These are phyloP conservation scores for Aspergillus terreus DNA, from an alignment of 2,329 filamentous ascomycete species.

Conservation along the genomic window DNA sequence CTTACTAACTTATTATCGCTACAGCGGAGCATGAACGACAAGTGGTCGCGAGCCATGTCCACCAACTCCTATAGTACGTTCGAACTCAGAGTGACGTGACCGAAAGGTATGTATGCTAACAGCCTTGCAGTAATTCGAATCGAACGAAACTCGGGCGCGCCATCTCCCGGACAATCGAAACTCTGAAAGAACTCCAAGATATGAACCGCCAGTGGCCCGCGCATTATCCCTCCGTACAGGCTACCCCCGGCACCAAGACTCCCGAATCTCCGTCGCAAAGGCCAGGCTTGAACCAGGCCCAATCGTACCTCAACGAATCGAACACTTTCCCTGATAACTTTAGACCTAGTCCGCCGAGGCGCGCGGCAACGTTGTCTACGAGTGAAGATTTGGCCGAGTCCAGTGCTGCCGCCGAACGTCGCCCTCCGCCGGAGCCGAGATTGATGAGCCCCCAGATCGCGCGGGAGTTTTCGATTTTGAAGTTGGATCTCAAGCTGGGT, in stretches of 20 bases:
- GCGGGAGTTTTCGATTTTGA: conserved; percentile 92
- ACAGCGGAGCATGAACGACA: conserved; percentile 61
- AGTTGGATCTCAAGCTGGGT: conserved; percentile 89
- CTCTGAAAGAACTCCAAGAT: conserved; percentile 76
- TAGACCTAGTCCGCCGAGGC: conserved; percentile 55
- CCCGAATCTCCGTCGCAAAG: conserved; percentile 29
- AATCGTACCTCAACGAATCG: conserved; percentile 30
- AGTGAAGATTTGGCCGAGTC: conserved; percentile 63
- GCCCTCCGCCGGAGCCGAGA: conserved; percentile 65
- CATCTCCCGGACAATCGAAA: conserved; percentile 81
- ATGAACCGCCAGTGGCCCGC: conserved; percentile 93
- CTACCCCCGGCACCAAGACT: conserved; percentile 4
- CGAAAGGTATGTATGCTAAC: conserved; percentile 13
- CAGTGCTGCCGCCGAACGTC: conserved; percentile 65
- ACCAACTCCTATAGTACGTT: conserved; percentile 77
- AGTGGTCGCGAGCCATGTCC: conserved; percentile 74
- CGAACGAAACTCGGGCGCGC: conserved; percentile 80
- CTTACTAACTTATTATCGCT: conserved; percentile 16
- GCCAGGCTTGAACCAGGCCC: conserved; percentile 33
- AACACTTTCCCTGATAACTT: conserved; percentile 24
- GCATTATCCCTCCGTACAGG: conserved; percentile 71
- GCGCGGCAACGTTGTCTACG: conserved; percentile 70
- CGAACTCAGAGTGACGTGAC: background rate
- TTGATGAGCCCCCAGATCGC: conserved; percentile 89
- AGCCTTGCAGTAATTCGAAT: conserved; percentile 66